phyloP scores from a whole-genome alignment of 495 filamentous ascomycete genomes.

The Podospora fimiseda region DNA sequence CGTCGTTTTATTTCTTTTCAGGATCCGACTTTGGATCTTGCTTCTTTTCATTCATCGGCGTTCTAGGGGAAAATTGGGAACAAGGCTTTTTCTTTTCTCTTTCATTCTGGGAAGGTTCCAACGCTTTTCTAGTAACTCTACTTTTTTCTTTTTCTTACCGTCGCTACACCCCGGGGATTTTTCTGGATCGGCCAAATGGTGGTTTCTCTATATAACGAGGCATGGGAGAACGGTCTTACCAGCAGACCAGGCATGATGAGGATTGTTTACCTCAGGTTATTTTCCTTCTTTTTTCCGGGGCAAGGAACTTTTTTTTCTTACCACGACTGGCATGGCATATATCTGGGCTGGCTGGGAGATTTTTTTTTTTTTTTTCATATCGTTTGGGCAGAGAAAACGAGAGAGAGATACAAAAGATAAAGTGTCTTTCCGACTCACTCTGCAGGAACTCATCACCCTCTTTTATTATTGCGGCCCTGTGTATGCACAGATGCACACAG shows the following conservation, averaged over 20 bases:
- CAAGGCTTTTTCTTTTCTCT: neutral
- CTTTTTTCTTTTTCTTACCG: constrained; percentile 2
- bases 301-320: neutral
- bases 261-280: too few relatives aligned
- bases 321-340: neutral
- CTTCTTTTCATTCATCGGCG: neutral
- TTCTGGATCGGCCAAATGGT: too few relatives aligned
- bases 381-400: neutral
- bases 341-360: neutral
- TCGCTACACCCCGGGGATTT: neutral
- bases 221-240: too few relatives aligned
- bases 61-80: neutral
- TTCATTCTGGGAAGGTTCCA: neutral
- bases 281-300: too few relatives aligned
- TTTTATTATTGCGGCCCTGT: too few relatives aligned
- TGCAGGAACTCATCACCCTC: neutral
- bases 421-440: too few relatives aligned
- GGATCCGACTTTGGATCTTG: neutral
- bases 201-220: too few relatives aligned
- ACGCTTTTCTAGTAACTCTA: neutral
- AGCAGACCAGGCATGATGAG: too few relatives aligned
- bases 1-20: neutral
- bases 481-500: too few relatives aligned
- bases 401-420: too few relatives aligned
- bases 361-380: neutral